Base-by-base conservation (phyloP, 2,329 filamentous ascomycete species). In the Penicillium griseofulvum region DNA sequence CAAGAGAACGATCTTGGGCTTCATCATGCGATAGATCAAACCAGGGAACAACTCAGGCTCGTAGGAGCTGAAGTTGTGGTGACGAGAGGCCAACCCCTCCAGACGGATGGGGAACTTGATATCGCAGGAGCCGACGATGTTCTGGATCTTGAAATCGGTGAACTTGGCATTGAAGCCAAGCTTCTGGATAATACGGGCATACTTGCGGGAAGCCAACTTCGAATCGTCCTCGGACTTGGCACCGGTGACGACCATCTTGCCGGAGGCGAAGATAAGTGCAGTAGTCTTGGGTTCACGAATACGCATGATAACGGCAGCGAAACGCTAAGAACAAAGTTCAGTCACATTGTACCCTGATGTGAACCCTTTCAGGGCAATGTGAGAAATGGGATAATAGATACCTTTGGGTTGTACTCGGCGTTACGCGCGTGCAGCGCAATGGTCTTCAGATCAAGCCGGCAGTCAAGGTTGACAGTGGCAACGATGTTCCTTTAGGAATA, bases 1-100 rank as follows among this genome's bases (percentile, higher is more conserved):
- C 71, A 97, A 81, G 26, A 97, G 86, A 51, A 97, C 93, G 65
- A 97, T 96, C 86, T 97, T 97, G 19, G 94, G 94, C 83, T 97
- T 97, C 83, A 97, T 97, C 94, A 99, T 99, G 75, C 94, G 91
- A 80, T 99, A 99, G 79, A 99, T 99, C 49, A 99, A 87, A 85
- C 94, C 94, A 70, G 94, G 94, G 84, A 97, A 99, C 74, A 99
- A 77, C 74, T 99, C 94, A 65, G 94, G 94, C 77, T 99, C 94
- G 77, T 99, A 99, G 55, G 92, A 97, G 78, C 90, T 95, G 86
- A 97, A 99, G 80, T 96, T 96, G 83, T 97, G 93, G 83, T 99
- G 94, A 78, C 92, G 91, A 65, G 89, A 94, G 16, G 94, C 94
- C 73, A 99, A 81, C 78, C 94, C 94, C 75, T 97, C 94, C 56